Evolutionary conservation across 192 early-diverging fungal genomes (phyloP).

Genomic region (Allomyces macrogynus): DNA sequence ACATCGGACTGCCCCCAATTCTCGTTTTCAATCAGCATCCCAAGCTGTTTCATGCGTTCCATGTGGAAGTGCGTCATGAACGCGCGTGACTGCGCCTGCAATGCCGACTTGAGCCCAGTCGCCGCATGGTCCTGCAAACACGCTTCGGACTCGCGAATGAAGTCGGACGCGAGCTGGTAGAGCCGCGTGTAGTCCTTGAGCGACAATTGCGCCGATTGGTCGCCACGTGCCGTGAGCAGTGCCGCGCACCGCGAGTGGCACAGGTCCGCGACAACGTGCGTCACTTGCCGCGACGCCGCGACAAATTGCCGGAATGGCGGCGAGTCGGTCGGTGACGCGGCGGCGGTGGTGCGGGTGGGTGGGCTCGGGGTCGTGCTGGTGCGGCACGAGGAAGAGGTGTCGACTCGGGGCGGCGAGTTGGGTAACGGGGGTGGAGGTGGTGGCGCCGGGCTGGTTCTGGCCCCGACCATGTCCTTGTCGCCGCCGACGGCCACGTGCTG

Average conservation of each 20-base stretch:
- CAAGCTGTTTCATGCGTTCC: constrained; percentile 69
- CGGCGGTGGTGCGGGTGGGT: too few species aligned
- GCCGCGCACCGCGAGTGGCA: constrained; percentile 74
- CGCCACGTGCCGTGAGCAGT: constrained; percentile 61
- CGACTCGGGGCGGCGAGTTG: too few species aligned
- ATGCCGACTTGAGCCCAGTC: background rate
- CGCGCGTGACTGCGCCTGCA: constrained; percentile 10
- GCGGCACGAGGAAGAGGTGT: too few species aligned
- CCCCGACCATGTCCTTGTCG: background rate
- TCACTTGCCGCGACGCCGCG: constrained; percentile 47
- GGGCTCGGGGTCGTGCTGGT: too few species aligned
- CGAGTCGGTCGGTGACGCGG: too few species aligned
- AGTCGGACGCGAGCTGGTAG: constrained; percentile 59
- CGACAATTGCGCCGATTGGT: constrained; percentile 73
- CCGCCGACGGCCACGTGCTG: background rate
- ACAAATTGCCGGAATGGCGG: constrained; percentile 25
- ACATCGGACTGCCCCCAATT: constrained; percentile 87
- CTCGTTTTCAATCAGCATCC: constrained; percentile 80
- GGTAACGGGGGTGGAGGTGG: background rate
- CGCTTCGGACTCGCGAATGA: constrained; percentile 45
- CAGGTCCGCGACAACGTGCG: constrained; percentile 63
- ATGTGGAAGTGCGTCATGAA: constrained; percentile 87
- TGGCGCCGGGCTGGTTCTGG: background rate
- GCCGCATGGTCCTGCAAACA: background rate
- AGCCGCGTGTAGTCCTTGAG: constrained; percentile 73